A percentile compares a stretch with the other conserved stretches of the same genome.
phyloP scores from a whole-genome alignment of 805 yeast species.

The Lipomyces sp. region DNA sequence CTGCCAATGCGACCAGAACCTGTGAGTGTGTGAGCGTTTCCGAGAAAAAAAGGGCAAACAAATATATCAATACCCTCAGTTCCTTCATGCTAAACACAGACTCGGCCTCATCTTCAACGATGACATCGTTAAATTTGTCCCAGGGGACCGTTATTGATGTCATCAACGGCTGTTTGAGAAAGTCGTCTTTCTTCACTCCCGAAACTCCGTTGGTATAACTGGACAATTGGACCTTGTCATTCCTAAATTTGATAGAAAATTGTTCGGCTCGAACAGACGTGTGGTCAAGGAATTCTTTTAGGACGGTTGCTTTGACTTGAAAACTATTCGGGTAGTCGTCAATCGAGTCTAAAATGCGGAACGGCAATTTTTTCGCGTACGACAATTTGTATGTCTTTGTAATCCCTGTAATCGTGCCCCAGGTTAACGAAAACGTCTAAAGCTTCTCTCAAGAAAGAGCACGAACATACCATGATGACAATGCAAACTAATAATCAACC shows the following conservation, averaged over 20 bases:
- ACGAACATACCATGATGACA: conserved; percentile 25
- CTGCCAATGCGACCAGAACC: conserved; percentile 26
- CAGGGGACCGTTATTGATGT: conserved; percentile 26
- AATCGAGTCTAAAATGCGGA: conserved; percentile 24
- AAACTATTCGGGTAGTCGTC: conserved; percentile 30
- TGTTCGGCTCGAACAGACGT: conserved; percentile 33
- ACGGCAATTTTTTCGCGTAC: conserved; percentile 28
- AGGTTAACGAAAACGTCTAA: background rate
- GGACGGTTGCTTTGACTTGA: conserved; percentile 15
- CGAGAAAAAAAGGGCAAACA: background rate
- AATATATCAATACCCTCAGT: conserved; percentile 15
- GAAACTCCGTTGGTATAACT: conserved; percentile 30
- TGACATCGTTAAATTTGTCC: conserved; percentile 23
- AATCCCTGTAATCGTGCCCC: conserved; percentile 17
- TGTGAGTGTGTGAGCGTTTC: background rate
- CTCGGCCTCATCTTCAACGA: conserved; percentile 14
- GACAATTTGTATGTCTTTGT: conserved; percentile 26
- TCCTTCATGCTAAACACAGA: conserved; percentile 28
- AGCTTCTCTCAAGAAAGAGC: background rate
- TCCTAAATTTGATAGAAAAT: conserved; percentile 24
- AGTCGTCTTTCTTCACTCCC: conserved; percentile 9
- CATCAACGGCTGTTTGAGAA: conserved; percentile 33
- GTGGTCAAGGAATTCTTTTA: conserved; percentile 33
- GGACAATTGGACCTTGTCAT: conserved; percentile 19
- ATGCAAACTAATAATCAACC: conserved; percentile 22